These are phyloP conservation scores for Isoetes taiwanensis DNA, from an alignment of 75 land plant species.

Conservation along the genomic window DNA sequence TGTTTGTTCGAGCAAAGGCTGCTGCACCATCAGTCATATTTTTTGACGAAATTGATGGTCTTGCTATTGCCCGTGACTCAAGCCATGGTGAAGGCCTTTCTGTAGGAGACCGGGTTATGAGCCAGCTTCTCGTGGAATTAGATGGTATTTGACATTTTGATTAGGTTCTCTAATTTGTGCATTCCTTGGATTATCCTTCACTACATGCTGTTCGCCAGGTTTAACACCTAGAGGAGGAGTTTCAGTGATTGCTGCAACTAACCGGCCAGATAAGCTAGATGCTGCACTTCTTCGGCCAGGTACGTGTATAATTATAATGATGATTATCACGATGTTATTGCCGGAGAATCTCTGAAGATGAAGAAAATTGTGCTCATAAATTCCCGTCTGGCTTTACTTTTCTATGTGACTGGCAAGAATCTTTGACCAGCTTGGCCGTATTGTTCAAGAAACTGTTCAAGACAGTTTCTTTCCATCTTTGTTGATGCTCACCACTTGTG, in stretches of 20 bases:
- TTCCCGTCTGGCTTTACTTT: too few species aligned
- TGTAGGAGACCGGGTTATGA: constrained; percentile 88
- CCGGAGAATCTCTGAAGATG: too few species aligned
- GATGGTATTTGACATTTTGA: constrained; percentile 85
- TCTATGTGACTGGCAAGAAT: too few species aligned
- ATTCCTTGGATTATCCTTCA: too few species aligned
- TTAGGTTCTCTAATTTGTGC: too few species aligned
- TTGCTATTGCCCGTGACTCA: constrained; percentile 63
- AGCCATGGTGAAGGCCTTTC: constrained; percentile 53
- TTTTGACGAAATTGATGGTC: constrained; percentile 97
- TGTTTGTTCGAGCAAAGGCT: constrained; percentile 83
- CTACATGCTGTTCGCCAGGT: constrained; percentile 59
- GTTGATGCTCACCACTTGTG: too few species aligned
- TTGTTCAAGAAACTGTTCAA: too few species aligned
- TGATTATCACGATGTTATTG: too few species aligned
- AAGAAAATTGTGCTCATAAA: too few species aligned
- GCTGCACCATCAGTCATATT: constrained; percentile 88
- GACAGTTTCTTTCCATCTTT: too few species aligned
- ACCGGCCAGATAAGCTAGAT: constrained; percentile 95
- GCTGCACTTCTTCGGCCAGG: constrained; percentile 93
- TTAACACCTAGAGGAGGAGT: constrained; percentile 62
- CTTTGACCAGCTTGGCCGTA: too few species aligned
- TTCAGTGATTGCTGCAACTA: constrained; percentile 94
- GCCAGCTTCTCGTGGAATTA: constrained; percentile 86
- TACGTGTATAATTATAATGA: too few species aligned